Evolutionary conservation across 2,329 filamentous ascomycete species (phyloP), one percentile per base, ranked within the genome.

Genomic region (Lachnellula subtilissima): DNA sequence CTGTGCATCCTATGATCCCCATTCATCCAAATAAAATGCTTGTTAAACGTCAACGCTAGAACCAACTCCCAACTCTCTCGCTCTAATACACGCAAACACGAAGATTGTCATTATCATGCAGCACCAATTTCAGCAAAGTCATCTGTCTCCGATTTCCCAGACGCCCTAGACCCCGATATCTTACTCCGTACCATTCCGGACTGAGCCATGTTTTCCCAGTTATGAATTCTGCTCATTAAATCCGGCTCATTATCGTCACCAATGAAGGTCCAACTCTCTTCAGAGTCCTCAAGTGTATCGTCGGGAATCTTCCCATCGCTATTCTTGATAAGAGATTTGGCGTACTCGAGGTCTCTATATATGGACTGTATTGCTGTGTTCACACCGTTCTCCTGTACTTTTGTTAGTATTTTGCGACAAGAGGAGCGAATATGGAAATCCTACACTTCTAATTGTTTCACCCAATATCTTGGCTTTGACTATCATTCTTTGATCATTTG

Each of bases 321-420:
- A 55, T 76, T 82, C 71, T 88, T 89, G 70, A 96, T 88, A 46
- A 97, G 78, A 15, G 87, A 87, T 71, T 84, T 89, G 39, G 94
- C 92, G 66, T 97, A 97, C 69, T 97, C 94, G 54, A 97, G 80
- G 70, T 97, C 93, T 43, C 94, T 88, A 70, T 97, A 99, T 55
- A 99, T 89, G 58, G 85, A 89, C 71, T 96, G 89, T 60, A 97
- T 94, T 5, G 93, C 94, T 5, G 81, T 88, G 48, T 87, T 85
- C n/a, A 97, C 91, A 37, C 94, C 94, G 62, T 91, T 85, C 71
- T 99, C 93, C 88, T 95, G 60, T 56, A 56, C 32, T 28, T 12
- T 67, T 64, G 69, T 75, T 65, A 71, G 70, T 40, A 54, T 48
- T 54, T 42, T 25, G 14, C 43, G 9, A 25, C 12, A 23, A 39